Conservation (phyloP, 805 yeast species). For the Ascoidea asiatica region DNA sequence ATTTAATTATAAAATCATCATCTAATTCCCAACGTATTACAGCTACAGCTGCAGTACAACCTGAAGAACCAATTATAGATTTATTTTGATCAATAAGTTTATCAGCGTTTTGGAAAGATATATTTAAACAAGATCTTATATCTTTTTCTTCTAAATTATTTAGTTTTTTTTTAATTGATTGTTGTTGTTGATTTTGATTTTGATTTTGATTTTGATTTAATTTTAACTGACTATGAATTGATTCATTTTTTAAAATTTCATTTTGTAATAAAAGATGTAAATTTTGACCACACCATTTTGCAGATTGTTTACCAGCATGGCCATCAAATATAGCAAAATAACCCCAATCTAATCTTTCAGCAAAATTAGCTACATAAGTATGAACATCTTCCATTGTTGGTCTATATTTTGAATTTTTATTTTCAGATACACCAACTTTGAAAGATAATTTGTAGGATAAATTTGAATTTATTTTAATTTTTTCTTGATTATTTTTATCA, state of each 20-base stretch:
- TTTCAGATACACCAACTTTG: slow-evolving; percentile 85
- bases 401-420: slow-evolving; percentile 67
- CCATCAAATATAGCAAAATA: slow-evolving; percentile 95
- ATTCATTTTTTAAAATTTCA: slow-evolving; percentile 27
- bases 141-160: slow-evolving; percentile 24
- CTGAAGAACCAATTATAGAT: slow-evolving; percentile 60
- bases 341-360: slow-evolving; percentile 86
- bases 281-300: slow-evolving; percentile 89
- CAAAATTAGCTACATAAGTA: slow-evolving; percentile 82
- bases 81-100: slow-evolving; percentile 34
- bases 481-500: too few relatives aligned
- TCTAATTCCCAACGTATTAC: slow-evolving; percentile 71
- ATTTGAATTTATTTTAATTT: not conserved
- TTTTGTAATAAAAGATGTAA: slow-evolving; percentile 58
- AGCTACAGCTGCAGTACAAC: slow-evolving; percentile 94
- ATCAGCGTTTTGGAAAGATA: slow-evolving; percentile 69
- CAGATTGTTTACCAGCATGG: slow-evolving; percentile 88
- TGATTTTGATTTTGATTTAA: not conserved
- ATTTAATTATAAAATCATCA: too few relatives aligned
- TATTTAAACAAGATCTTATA: slow-evolving; percentile 52
- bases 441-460: slow-evolving; percentile 34
- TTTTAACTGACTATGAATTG: not conserved
- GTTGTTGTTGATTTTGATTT: not conserved
- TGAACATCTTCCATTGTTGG: slow-evolving; percentile 95
- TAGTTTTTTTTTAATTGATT: not conserved